Base-by-base conservation (phyloP, 805 yeast genomes). In the Schizosaccharomyces lindneri region DNA sequence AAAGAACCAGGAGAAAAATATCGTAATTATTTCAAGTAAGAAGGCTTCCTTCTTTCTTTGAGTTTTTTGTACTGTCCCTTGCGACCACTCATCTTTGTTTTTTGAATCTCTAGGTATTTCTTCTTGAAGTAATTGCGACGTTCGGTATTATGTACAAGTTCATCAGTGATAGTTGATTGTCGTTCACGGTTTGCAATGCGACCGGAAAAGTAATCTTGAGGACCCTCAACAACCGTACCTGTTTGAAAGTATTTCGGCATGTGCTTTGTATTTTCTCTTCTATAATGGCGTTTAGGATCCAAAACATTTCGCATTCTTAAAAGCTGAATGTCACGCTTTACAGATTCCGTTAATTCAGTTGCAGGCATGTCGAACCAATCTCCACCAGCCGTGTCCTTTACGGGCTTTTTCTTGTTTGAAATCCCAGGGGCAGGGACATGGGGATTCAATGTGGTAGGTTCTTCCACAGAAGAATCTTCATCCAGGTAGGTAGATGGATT, bases 201-300 rank as follows among this genome's bases (percentile, higher is more conserved):
- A 4, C 81, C 73, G 48, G 82, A 79, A 73, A 76, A 86, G 71
- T 77, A 87, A 69, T 90, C 97, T 1, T 86, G 77, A 65, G 83
- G 81, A 55, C 88, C 90, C 66, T 85, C 93, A 31, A 89, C 72
- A 46, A 93, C 79, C 0, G 96, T 88, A 17, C 98, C 98, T 66
- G 85, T 79, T 63, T 90, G 93, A 70, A 93, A 88, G 65, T 76
- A 80, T 67, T 85, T 86, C 59, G 95, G 90, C 6, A 78, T 76
- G 60, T 76, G 77, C 41, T 67, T 67, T 84, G 88, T 84, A 21
- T 39, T 59, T 13, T 62, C 65, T 17, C 62, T 62, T 72, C 86
- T 87, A 73, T 93, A 93, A 72, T 87, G 95, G 67, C 97, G 79
- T 73, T 93, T 93, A 6, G 97, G 97, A 70, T 93, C 97, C 64